These are phyloP conservation scores for Withania somnifera DNA, from an alignment of 305 asterid species.

Conservation along the genomic window DNA sequence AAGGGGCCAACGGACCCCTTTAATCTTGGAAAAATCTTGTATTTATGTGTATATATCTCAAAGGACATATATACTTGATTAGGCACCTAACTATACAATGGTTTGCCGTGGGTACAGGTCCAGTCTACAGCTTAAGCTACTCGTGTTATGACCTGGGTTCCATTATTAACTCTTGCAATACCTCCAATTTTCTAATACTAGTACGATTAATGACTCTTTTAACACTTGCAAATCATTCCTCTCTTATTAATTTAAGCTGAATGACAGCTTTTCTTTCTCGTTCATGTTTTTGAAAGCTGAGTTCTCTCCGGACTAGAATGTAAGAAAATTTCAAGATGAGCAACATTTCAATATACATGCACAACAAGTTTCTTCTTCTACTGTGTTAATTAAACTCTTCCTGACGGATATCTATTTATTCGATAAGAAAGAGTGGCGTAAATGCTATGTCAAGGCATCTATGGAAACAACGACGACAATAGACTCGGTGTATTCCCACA, in stretches of 20 bases:
- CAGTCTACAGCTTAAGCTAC: not conserved
- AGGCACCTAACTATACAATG: not conserved
- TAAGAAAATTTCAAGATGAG: not conserved
- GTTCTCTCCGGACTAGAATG: not conserved
- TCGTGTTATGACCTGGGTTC: not conserved
- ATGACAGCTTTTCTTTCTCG: not conserved
- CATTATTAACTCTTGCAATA: not conserved
- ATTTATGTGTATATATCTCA: not conserved
- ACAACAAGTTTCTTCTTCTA: not conserved
- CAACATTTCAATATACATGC: not conserved
- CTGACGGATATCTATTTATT: too few relatives aligned
- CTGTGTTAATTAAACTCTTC: not conserved
- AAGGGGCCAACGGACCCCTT: too few relatives aligned
- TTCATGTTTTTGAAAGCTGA: not conserved
- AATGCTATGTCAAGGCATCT: not conserved
- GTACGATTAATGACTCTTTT: too few relatives aligned
- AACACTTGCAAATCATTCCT: too few relatives aligned
- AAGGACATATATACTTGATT: not conserved
- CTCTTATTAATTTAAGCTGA: not conserved
- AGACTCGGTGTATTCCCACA: too few relatives aligned
- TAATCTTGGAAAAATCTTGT: too few relatives aligned
- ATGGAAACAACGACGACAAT: too few relatives aligned
- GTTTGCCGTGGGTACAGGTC: not conserved
- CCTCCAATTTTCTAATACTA: not conserved
- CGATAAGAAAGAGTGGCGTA: not conserved